phyloP scores from a whole-genome alignment of 1,284 basidiomycete species.

The Cryptococcus amylolentus region DNA sequence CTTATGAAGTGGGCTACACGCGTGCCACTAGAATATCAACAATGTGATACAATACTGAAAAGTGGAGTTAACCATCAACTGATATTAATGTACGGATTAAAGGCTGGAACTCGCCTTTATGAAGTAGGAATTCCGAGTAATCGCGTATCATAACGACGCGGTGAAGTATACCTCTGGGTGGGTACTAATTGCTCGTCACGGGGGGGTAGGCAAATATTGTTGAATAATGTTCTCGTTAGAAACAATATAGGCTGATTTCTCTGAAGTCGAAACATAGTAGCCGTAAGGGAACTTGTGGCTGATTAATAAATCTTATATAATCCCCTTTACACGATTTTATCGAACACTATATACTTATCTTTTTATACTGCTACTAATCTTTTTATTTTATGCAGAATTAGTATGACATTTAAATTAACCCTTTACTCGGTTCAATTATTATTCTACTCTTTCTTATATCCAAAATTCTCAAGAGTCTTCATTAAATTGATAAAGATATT shows the following conservation, averaged over 20 bases:
- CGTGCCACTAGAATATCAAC: constrained; percentile 35
- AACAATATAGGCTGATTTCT: constrained; percentile 7
- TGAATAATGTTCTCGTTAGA: no score
- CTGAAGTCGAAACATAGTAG: constrained; percentile 41
- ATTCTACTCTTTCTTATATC: no score
- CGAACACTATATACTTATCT: constrained; percentile 6
- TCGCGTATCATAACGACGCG: constrained; percentile 33
- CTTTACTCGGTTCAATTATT: no score
- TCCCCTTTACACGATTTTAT: constrained; percentile 1
- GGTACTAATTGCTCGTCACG: constrained; percentile 40
- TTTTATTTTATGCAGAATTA: no score
- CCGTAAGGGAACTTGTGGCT: constrained; percentile 35
- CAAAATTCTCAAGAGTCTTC: no score
- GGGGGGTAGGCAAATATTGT: constrained; percentile 15
- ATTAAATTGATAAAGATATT: no score
- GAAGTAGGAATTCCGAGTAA: constrained; percentile 42
- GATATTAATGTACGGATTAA: constrained; percentile 32
- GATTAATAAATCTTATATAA: constrained; percentile 9
- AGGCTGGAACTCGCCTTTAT: constrained; percentile 35
- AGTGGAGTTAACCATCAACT: constrained; percentile 38
- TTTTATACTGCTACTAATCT: no score
- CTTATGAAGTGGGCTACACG: constrained; percentile 37
- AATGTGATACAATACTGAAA: constrained; percentile 36
- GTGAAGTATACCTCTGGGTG: constrained; percentile 31
- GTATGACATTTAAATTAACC: no score